A percentile compares a stretch with the other conserved stretches of the same genome.
phyloP scores from a whole-genome alignment of 306 rosid genomes.

The Sophora flavescens region DNA sequence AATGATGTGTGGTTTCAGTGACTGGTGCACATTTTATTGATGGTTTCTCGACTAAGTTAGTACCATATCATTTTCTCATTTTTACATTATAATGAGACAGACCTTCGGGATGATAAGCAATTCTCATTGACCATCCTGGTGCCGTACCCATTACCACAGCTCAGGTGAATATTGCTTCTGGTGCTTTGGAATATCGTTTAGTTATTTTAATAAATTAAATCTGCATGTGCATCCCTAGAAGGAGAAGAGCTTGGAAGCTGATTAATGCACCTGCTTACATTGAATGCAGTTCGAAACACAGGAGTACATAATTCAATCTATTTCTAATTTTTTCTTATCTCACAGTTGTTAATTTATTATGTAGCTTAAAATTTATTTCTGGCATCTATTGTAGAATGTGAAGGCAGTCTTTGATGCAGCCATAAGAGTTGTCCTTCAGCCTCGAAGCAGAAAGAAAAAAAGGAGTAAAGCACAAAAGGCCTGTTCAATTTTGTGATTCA shows the following conservation, averaged over 20 bases:
- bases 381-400: conserved; percentile 76
- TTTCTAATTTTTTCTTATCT: not conserved
- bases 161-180: conserved; percentile 66
- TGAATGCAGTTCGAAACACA: conserved; percentile 98
- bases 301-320: conserved; percentile 58
- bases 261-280: conserved; percentile 94
- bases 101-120: conserved; percentile 98
- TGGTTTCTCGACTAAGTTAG: not conserved
- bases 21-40: conserved; percentile 10
- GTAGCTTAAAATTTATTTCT: conserved; percentile 34
- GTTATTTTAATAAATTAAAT: conserved; percentile 7
- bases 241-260: conserved; percentile 99
- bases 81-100: conserved; percentile 57
- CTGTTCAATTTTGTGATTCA: conserved; percentile 94
- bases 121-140: conserved; percentile 95
- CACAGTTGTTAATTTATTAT: not conserved
- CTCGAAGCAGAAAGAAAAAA: conserved; percentile 99
- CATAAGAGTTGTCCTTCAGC: conserved; percentile 99
- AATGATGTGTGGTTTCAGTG: conserved; percentile 21
- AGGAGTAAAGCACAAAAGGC: conserved; percentile 91
- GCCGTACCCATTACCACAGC: conserved; percentile 91
- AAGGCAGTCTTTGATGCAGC: conserved; percentile 95
- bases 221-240: conserved; percentile 53
- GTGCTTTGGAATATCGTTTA: conserved; percentile 31
- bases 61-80: conserved; percentile 40